Evolutionary conservation across 495 filamentous ascomycete species (phyloP), one percentile per base, ranked within the genome.

Genomic region (Schizothecium vesticola): DNA sequence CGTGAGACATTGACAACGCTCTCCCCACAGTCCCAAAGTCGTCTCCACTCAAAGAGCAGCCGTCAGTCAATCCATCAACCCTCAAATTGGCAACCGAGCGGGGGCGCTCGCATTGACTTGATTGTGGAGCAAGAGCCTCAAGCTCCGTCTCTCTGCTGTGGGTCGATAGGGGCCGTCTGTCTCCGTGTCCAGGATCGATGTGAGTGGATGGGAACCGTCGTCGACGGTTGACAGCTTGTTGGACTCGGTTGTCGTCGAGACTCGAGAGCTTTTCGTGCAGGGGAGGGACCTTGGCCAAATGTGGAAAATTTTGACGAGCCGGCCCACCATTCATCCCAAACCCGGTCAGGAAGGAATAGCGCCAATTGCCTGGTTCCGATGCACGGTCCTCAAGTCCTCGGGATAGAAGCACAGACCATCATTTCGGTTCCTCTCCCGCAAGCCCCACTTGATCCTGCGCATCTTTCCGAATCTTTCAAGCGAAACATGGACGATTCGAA

Each of bases 271-370:
- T 43, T 43, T 43, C 33, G 33, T 43, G 33, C 33, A 43, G 33
- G 13, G 33, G 12, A 64, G 56, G 7, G 56, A 55, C 64, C 21
- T 67, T 28, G 19, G 21, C 65, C 19, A 67, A 61, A 67, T n/a
- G 24, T 22, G 56, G 65, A 67, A 67, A 61, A 67, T 3, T 57
- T 67, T 25, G 51, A 61, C 65, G 65, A 67, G 65, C 9, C 13
- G 65, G 33, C 58, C 65, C 65, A 61, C 58, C 60, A 43, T 1
- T 4, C 24, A 6, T 19, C 16, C 65, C 21, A 67, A 29, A 19
- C 55, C 58, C 31, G 58, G 31, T 61, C n/a, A 56, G 58, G 64
- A 59, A 56, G 58, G 64, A 59, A 66, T 66, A 21, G 65, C 19
- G 9, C 21, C 25, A 23, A 28, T 33, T 11, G 65, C 11, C 33